These are phyloP conservation scores for Sporothrix variecibatus DNA, from an alignment of 2,329 filamentous ascomycete species.

Conservation along the genomic window DNA sequence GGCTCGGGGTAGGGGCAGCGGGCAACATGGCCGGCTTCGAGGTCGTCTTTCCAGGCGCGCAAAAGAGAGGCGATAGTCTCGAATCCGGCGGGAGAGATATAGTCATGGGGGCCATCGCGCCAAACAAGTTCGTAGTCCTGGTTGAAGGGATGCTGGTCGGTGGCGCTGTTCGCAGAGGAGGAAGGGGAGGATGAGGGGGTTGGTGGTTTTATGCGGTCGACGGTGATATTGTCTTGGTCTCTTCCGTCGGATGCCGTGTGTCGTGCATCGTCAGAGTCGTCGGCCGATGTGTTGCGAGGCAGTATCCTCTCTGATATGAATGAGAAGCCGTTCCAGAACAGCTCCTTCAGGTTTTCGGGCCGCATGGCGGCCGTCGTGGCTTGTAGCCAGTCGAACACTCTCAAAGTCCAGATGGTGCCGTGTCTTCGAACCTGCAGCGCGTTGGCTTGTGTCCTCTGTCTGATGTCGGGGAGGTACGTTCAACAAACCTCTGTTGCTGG, in stretches of 20 bases:
- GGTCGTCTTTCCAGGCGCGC: constrained; percentile 29
- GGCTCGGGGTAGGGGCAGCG: constrained; percentile 26
- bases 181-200: background rate
- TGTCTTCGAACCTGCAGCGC: constrained; percentile 10
- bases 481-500: constrained; percentile 18
- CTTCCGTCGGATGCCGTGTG: background rate
- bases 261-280: background rate
- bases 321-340: constrained; percentile 30
- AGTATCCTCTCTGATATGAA: constrained; percentile 29
- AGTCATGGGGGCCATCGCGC: constrained; percentile 32
- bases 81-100: constrained; percentile 33
- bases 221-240: constrained; percentile 17
- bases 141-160: background rate
- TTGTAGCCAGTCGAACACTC: constrained; percentile 25
- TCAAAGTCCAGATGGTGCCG: background rate
- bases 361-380: constrained; percentile 29
- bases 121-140: constrained; percentile 34
- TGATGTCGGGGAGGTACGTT: background rate
- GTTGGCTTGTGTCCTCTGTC: background rate
- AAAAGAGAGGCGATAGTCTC: constrained; percentile 29
- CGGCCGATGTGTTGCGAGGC: background rate
- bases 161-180: background rate
- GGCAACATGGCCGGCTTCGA: constrained; percentile 31
- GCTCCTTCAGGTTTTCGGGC: constrained; percentile 26
- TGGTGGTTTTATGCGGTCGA: constrained; percentile 29